These are phyloP conservation scores for Mesostigma viride DNA, from an alignment of 139 green algal genomes.

Conservation along the genomic window DNA sequence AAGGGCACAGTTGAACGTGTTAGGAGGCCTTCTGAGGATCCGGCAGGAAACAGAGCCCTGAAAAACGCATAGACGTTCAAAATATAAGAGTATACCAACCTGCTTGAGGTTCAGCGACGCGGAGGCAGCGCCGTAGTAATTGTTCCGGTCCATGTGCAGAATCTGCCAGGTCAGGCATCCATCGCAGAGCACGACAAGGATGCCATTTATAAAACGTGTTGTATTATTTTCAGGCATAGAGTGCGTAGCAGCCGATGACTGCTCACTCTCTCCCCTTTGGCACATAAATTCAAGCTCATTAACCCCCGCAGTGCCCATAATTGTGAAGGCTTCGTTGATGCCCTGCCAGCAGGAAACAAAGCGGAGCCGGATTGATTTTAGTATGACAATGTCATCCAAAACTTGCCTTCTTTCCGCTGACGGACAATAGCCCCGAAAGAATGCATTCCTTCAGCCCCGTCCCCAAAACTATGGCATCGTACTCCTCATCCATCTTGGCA, in stretches of 20 bases:
- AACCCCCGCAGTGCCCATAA: too few relatives aligned
- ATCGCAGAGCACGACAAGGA: background rate
- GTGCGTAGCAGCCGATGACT: background rate
- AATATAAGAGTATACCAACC: slow-evolving; percentile 24
- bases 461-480: slow-evolving; percentile 94
- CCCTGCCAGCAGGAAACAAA: slow-evolving; percentile 7
- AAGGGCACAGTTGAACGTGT: too few relatives aligned
- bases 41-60: too few relatives aligned
- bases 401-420: slow-evolving; percentile 77
- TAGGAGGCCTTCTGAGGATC: too few relatives aligned
- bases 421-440: slow-evolving; percentile 84
- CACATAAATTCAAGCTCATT: background rate
- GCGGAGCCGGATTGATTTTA: background rate
- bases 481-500: slow-evolving; percentile 75
- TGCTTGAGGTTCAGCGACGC: slow-evolving; percentile 89
- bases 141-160: slow-evolving; percentile 96
- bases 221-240: too few relatives aligned
- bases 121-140: slow-evolving; percentile 92
- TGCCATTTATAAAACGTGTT: background rate
- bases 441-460: slow-evolving; percentile 99
- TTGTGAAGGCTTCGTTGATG: too few relatives aligned
- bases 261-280: background rate
- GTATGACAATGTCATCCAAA: slow-evolving; percentile 2
- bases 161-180: slow-evolving; percentile 46
- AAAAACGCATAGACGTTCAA: too few relatives aligned